Evolutionary conservation across 2,329 filamentous ascomycete genomes (phyloP), one percentile per base, ranked within the genome.

Genomic region (Cladosporium sphaerospermum): DNA sequence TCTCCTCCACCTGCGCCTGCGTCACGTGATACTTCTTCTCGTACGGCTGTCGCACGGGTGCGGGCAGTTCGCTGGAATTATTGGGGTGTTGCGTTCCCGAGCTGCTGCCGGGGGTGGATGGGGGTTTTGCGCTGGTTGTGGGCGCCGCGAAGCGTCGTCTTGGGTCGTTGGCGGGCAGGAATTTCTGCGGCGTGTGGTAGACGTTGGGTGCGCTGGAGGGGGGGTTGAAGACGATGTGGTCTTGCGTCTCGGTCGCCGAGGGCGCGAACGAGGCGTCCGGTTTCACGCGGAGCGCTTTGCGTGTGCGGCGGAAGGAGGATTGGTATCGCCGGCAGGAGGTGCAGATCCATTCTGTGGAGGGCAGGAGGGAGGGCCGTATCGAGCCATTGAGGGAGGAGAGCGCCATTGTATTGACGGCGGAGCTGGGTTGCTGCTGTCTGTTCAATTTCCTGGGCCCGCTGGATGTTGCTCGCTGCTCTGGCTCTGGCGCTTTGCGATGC

Each of bases 201-300:
- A 82, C 77, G 56, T 76, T 82, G 7, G 83, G 82, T 6, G 79
- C 77, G 28, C 80, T 79, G 6, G 82, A 81, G 1, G 83, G 83
- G 34, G 83, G 83, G 60, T 86, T 86, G 75, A 81, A 82, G 65
- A 86, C 75, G 64, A 84, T 82, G 62, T 80, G 76, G 54, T 80
- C 76, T 56, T 71, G 69, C 5, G 64, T 60, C 56, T 67, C 65
- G 42, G 70, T 58, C 53, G 59, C 55, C 59, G 59, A 60, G 43
- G 62, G 61, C 5, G 60, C 62, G 65, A 75, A 76, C 1, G 73
- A 74, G 34, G 71, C 69, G 55, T 73, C 70, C 59, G 69, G 67
- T 53, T 72, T 73, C 45, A 77, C 67, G 42, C 68, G 66, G 54
- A 75, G 69, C 44, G 73, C 68, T 66, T 75, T 75, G 61, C 69